Base-by-base conservation (phyloP, 2,329 filamentous ascomycete species). In the Claviceps pazoutovae region DNA sequence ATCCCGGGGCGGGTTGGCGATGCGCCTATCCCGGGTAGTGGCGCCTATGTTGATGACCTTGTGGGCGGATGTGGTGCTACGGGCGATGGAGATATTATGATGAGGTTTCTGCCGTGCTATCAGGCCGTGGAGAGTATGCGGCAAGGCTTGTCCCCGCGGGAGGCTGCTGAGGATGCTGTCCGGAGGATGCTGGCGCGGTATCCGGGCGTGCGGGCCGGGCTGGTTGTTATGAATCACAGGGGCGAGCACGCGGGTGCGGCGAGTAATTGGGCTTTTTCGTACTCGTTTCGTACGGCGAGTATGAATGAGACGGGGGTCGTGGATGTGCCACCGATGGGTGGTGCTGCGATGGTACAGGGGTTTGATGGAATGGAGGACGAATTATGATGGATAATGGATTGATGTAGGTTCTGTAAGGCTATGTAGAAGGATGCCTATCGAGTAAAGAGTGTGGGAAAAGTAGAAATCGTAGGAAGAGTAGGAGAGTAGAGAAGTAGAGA, bases 61-160 rank as follows among this genome's bases (percentile, higher is more conserved):
- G 70, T 75, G 1, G 76, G 75, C 1, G 76, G 72, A 0, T 79
- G 76, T 56, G 76, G 75, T 7, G 74, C 76, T 2, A 79, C 76
- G 0, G 76, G 76, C 1, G 75, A 79, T 51, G 76, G 76, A 0
- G 76, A 79, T 57, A 62, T 78, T 53, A 77, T 79, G 74, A 75
- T 78, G 71, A 68, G 75, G 4, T 77, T 78, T 55, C 59, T 79
- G 23, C 76, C 76, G 0, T 79, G 76, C 58, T 79, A 79, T 56
- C 76, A 79, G 57, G 76, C 75, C 1, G 71, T 79, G 1, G 76
- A 79, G 64, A 77, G 66, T 53, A 54, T 79, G 60, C 65, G 76
- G 11, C 61, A 59, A 1, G 75, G 75, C 1, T 70, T 78, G 69
- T 61, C 61, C 0, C 74, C 76, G 0, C 59, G 4, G 66, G 70